A percentile compares a stretch with the other conserved stretches of the same genome.
Evolutionary conservation across 1,284 basidiomycete genomes (phyloP).

Genomic region (Tylopilus orsonianus): DNA sequence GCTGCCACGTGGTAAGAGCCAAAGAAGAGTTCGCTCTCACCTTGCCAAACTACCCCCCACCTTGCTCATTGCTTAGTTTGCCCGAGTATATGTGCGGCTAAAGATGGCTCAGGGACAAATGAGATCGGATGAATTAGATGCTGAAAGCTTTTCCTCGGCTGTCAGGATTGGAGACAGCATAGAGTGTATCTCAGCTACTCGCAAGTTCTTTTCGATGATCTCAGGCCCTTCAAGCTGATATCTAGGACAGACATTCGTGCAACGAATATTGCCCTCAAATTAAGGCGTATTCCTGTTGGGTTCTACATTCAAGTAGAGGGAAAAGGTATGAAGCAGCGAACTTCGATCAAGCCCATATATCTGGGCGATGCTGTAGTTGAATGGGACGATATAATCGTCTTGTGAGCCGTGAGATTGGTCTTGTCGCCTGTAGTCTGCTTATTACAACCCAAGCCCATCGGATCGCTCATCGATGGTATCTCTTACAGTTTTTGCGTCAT

Average conservation of each 20-base stretch:
- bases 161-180: background rate
- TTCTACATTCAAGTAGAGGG: background rate
- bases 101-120: too few relatives aligned
- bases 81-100: too few relatives aligned
- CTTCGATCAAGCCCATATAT: background rate
- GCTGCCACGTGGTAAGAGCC: too few relatives aligned
- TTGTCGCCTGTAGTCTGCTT: background rate
- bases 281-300: background rate
- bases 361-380: background rate
- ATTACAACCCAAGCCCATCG: background rate
- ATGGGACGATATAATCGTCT: slow-evolving; percentile 1
- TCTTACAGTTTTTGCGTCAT: background rate
- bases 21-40: too few relatives aligned
- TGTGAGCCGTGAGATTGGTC: background rate
- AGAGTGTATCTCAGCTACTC: background rate
- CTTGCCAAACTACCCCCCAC: too few relatives aligned
- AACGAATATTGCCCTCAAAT: background rate
- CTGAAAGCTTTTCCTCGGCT: background rate
- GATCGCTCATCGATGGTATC: background rate
- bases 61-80: too few relatives aligned
- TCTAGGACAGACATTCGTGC: background rate
- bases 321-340: background rate
- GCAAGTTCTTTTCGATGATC: background rate
- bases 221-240: background rate
- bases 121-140: background rate